These are phyloP conservation scores for Cerrena zonata DNA, from an alignment of 1,284 basidiomycete species.

Conservation along the genomic window DNA sequence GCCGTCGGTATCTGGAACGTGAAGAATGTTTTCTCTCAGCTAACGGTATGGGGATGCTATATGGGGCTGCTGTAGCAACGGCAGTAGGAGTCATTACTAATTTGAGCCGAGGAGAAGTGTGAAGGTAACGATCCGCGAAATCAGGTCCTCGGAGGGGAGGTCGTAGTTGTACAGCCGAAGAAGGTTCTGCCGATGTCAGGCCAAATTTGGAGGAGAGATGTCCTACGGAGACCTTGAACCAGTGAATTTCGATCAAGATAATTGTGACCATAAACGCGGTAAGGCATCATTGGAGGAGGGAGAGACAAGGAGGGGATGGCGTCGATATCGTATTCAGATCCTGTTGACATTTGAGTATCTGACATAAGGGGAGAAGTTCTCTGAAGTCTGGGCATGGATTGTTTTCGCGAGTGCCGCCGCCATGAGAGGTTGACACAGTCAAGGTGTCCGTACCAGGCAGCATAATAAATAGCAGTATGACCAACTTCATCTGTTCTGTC, in stretches of 20 bases:
- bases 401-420: constrained; percentile 34
- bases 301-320: constrained; percentile 89
- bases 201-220: constrained; percentile 41
- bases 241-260: constrained; percentile 86
- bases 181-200: constrained; percentile 19
- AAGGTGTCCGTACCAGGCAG: constrained; percentile 95
- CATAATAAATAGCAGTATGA: constrained; percentile 86
- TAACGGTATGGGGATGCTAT: constrained; percentile 82
- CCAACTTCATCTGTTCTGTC: constrained; percentile 80
- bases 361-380: constrained; percentile 22
- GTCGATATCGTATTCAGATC: constrained; percentile 73
- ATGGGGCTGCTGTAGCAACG: constrained; percentile 79
- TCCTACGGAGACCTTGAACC: constrained; percentile 85
- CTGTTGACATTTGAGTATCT: constrained; percentile 29
- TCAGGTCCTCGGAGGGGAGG: constrained; percentile 64
- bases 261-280: constrained; percentile 85
- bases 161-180: constrained; percentile 55
- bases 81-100: constrained; percentile 85
- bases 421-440: constrained; percentile 74
- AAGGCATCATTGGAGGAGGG: constrained; percentile 97
- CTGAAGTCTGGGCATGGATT: constrained; percentile 8
- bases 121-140: constrained; percentile 53
- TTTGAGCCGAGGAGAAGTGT: constrained; percentile 81
- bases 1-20: constrained; percentile 82
- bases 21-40: constrained; percentile 77